Conservation (phyloP, 139 green algal species). For the Astrephomene gubernaculifera region DNA sequence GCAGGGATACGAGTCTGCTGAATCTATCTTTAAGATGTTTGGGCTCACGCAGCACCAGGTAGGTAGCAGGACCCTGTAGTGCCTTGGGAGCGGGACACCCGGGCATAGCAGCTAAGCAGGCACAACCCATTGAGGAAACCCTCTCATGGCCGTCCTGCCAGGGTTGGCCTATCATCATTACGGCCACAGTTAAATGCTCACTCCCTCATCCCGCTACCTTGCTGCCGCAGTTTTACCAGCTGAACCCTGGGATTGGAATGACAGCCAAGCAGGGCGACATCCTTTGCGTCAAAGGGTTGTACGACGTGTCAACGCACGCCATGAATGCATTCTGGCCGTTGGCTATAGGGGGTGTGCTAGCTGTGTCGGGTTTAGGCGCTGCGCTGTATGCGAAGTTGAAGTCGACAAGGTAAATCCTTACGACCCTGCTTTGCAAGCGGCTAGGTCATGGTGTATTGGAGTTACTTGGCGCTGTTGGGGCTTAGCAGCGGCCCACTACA, state of each 20-base stretch:
- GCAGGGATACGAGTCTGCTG: slow-evolving; percentile 21
- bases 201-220: neutral
- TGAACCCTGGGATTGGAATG: slow-evolving; percentile 38
- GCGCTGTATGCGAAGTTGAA: slow-evolving; percentile 2
- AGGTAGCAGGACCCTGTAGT: too few species aligned
- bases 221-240: slow-evolving; percentile 39
- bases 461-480: too few species aligned
- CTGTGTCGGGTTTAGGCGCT: neutral
- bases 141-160: too few species aligned
- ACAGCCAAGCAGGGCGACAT: slow-evolving; percentile 7
- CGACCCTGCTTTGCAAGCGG: too few species aligned
- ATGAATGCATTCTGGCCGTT: slow-evolving; percentile 14
- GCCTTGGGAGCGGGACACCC: too few species aligned
- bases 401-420: too few species aligned
- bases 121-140: too few species aligned
- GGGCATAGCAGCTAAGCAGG: too few species aligned
- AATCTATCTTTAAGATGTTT: slow-evolving; percentile 35
- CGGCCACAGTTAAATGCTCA: too few species aligned
- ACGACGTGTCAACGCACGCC: slow-evolving; percentile 17
- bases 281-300: slow-evolving; percentile 18
- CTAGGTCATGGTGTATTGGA: too few species aligned
- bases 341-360: slow-evolving; percentile 12
- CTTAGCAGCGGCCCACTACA: neutral
- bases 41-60: slow-evolving; percentile 33
- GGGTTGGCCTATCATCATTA: too few species aligned